A percentile compares a stretch with the other conserved stretches of the same genome.
Conservation (phyloP, 768 basidiomycete species). For the Leccinum longicurvipes region DNA sequence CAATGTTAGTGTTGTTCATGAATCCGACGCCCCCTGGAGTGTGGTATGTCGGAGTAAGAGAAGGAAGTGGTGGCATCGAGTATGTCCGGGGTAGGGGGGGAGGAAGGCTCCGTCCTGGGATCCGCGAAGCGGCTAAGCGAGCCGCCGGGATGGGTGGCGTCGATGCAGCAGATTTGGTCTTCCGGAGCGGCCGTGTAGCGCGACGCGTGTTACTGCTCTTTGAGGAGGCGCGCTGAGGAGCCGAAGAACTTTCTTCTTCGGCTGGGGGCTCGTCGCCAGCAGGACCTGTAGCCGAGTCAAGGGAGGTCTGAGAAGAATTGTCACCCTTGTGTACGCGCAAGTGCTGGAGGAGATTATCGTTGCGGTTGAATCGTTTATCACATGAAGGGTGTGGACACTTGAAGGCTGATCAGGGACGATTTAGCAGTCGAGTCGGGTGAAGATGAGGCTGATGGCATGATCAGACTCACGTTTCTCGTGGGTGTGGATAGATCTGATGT, state of each 20-base stretch:
- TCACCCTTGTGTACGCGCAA: conserved; percentile 61
- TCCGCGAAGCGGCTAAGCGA: conserved; percentile 32
- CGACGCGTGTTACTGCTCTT: conserved; percentile 24
- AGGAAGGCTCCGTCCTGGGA: conserved; percentile 29
- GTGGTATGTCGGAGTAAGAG: conserved; percentile 28
- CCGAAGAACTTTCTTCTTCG: conserved; percentile 22
- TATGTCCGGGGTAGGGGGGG: conserved; percentile 33
- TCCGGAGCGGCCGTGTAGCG: conserved; percentile 31
- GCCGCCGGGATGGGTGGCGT: conserved; percentile 34
- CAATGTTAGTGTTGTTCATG: conserved; percentile 35
- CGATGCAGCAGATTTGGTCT: conserved; percentile 35
- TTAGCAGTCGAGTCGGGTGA: conserved; percentile 14
- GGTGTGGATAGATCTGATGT: conserved; percentile 72
- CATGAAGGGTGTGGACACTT: conserved; percentile 65
- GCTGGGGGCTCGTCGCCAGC: conserved; percentile 22
- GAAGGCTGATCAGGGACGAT: conserved; percentile 52
- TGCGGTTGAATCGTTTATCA: conserved; percentile 72
- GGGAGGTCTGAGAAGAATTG: conserved; percentile 32
- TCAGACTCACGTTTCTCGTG: conserved; percentile 68
- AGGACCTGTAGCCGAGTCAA: conserved; percentile 27
- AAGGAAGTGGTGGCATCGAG: conserved; percentile 31
- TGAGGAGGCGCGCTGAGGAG: conserved; percentile 22
- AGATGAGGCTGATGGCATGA: conserved; percentile 15
- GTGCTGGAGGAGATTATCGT: conserved; percentile 80
- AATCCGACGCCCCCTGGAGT: conserved; percentile 25